Conservation (phyloP, 495 filamentous ascomycete genomes). For the Sporormia fimetaria region DNA sequence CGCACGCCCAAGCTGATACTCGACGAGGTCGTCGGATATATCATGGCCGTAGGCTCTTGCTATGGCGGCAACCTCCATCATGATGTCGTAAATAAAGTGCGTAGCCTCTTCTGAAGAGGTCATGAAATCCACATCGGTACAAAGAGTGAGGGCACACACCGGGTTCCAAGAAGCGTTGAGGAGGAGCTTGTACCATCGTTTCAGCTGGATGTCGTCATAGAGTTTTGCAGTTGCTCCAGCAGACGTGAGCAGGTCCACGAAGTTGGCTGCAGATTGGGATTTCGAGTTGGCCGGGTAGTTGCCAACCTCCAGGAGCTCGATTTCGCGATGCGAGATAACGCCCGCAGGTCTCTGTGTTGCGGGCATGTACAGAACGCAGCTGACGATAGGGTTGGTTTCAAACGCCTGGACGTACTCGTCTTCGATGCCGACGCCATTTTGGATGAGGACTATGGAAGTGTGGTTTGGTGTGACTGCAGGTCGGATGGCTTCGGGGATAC, state of each 20-base stretch:
- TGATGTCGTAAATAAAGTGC: conserved; percentile 34
- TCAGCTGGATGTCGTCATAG: conserved; percentile 40
- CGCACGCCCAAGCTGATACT: conserved; percentile 34
- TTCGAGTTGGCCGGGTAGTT: conserved; percentile 35
- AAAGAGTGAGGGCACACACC: conserved; percentile 39
- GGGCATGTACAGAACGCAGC: conserved; percentile 40
- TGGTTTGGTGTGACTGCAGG: conserved; percentile 33
- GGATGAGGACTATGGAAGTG: conserved; percentile 42
- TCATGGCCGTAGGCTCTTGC: conserved; percentile 36
- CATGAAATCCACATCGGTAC: conserved; percentile 37
- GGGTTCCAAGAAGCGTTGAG: conserved; percentile 44
- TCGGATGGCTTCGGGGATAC: conserved; percentile 31
- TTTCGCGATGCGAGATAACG: conserved; percentile 24
- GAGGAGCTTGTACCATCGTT: conserved; percentile 44
- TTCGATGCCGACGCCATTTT: conserved; percentile 49
- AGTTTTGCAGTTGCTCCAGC: conserved; percentile 35
- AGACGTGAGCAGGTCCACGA: conserved; percentile 31
- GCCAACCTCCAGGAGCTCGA: conserved; percentile 38
- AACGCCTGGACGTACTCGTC: conserved; percentile 36
- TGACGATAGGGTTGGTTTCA: conserved; percentile 38
- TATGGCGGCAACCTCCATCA: conserved; percentile 41
- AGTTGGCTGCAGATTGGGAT: conserved; percentile 26
- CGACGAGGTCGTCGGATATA: conserved; percentile 28
- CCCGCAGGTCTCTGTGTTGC: conserved; percentile 34
- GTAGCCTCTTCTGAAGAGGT: conserved; percentile 30